Conservation (phyloP, 345 rosid species). For the Populus pruinosa region DNA sequence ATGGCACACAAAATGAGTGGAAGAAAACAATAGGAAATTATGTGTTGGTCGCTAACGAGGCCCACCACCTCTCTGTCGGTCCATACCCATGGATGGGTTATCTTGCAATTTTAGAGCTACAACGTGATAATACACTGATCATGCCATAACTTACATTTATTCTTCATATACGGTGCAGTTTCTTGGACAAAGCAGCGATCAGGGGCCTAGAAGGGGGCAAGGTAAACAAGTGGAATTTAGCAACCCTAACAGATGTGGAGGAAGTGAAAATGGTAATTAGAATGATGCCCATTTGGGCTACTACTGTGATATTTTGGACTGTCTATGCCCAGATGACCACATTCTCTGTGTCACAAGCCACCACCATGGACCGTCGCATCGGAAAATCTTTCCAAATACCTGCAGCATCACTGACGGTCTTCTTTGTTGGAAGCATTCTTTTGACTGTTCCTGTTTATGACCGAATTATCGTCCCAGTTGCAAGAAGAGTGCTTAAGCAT, state of each 20-base stretch:
- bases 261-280: conserved; percentile 84
- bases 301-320: conserved; percentile 90
- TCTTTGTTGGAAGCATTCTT: conserved; percentile 84
- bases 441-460: conserved; percentile 80
- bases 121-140: neutral
- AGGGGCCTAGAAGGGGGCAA: conserved; percentile 32
- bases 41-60: no score
- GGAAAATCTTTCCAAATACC: conserved; percentile 77
- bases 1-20: no score
- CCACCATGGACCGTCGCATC: conserved; percentile 85
- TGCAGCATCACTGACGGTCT: conserved; percentile 63
- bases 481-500: conserved; percentile 48
- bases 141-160: neutral
- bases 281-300: conserved; percentile 94
- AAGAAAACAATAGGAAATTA: no score
- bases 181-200: conserved; percentile 82
- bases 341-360: conserved; percentile 85
- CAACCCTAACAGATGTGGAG: conserved; percentile 88
- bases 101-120: no score
- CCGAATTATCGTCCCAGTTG: conserved; percentile 49
- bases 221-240: conserved; percentile 65
- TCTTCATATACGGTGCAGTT: conserved; percentile 41
- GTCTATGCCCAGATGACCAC: conserved; percentile 93
- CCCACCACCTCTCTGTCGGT: no score
- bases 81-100: no score